A percentile compares a stretch with the other conserved stretches of the same genome.
phyloP scores from a whole-genome alignment of 345 rosid species.

The Melaleuca alternifolia region DNA sequence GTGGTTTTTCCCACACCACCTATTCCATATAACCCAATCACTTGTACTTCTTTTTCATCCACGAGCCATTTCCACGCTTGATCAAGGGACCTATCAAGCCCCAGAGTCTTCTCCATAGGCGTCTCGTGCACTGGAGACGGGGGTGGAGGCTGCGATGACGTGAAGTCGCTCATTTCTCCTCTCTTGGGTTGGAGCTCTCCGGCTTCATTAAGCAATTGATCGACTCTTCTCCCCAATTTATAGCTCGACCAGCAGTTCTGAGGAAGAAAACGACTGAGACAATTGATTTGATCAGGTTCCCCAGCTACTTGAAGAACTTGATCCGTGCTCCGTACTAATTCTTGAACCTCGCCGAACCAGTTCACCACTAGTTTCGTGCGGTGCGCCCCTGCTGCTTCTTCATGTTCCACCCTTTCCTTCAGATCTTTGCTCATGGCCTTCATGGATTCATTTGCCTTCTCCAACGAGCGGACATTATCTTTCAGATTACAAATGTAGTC shows the following conservation, averaged over 20 bases:
- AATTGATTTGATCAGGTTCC: not conserved
- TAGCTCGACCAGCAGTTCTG: not conserved
- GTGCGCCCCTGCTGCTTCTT: not conserved
- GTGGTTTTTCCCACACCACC: conserved; percentile 7
- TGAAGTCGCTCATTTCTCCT: not conserved
- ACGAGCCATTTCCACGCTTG: not conserved
- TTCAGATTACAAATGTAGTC: not conserved
- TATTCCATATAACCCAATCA: conserved; percentile 3
- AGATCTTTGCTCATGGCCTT: not conserved
- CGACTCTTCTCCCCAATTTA: not conserved
- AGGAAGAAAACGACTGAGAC: not conserved
- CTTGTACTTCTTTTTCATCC: not conserved
- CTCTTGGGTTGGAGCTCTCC: not conserved
- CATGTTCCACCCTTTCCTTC: not conserved
- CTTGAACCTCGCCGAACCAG: not conserved
- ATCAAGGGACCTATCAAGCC: not conserved
- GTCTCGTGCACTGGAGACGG: not conserved
- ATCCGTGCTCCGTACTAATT: not conserved
- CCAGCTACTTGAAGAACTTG: not conserved
- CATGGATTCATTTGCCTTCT: not conserved
- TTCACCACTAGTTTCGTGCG: not conserved
- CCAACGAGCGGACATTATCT: not conserved
- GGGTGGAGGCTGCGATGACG: not conserved
- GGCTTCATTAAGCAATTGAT: not conserved
- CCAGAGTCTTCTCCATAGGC: not conserved